Evolutionary conservation across 805 yeast genomes (phyloP).

Genomic region (Cyberlindnera bimundalis): DNA sequence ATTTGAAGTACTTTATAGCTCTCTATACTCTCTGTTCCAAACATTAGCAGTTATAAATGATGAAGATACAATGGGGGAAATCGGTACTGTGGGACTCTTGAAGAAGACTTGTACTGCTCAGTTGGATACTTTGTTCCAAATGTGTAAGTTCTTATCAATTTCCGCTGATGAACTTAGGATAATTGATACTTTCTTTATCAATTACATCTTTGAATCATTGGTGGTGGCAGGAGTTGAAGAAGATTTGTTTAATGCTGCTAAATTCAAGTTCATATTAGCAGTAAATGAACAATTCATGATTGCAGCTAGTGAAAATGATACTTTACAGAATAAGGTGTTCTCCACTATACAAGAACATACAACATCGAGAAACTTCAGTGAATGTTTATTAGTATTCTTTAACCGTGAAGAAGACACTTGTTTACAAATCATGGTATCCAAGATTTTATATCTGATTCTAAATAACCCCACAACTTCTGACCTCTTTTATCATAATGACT

Average conservation of each 20-base stretch:
- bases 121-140: conserved; percentile 51
- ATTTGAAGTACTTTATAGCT: conserved; percentile 41
- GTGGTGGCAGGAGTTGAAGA: conserved; percentile 44
- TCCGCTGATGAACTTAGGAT: conserved; percentile 37
- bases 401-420: conserved; percentile 73
- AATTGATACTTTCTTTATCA: conserved; percentile 44
- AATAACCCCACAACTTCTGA: conserved; percentile 57
- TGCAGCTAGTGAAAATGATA: conserved; percentile 31
- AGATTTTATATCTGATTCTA: conserved; percentile 70
- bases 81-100: conserved; percentile 31
- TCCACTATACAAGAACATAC: conserved; percentile 44
- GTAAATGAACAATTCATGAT: conserved; percentile 89
- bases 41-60: conserved; percentile 22
- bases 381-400: conserved; percentile 67
- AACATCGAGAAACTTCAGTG: conserved; percentile 53
- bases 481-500: conserved; percentile 76
- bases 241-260: conserved; percentile 60
- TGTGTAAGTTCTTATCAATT: conserved; percentile 49
- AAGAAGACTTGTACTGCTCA: conserved; percentile 40
- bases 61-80: conserved; percentile 27
- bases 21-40: conserved; percentile 33
- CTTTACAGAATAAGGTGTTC: conserved; percentile 50
- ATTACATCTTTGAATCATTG: conserved; percentile 44
- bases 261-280: conserved; percentile 67
- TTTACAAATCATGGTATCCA: conserved; percentile 73